Base-by-base conservation (phyloP, 2,329 filamentous ascomycete genomes). In the Botrytis hyacinthi region DNA sequence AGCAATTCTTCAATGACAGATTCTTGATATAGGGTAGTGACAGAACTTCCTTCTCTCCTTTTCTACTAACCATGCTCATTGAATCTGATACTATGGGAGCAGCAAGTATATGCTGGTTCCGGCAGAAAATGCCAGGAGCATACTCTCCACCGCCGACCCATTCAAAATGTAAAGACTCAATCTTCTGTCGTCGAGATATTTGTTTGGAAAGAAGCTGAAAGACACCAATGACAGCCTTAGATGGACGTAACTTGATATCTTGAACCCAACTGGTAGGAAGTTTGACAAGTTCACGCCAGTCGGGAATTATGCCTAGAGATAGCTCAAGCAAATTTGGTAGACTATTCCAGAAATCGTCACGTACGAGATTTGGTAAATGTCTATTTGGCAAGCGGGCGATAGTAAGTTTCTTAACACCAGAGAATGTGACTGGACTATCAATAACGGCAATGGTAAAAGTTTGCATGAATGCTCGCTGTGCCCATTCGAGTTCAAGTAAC, bases 141-240 rank as follows among this genome's bases (percentile, higher is more conserved):
- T 90, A 87, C 81, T 93, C 91, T 42, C 91, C 91, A 62, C 91
- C 91, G 70, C 87, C 88, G 9, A 87, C 83, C 87, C 90, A 93
- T 74, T 92, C 91, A 73, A 93, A 86, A 35, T 87, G 88, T 61
- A 93, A 82, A 44, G 82, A 86, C 73, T 85, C 87, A 76, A 93
- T 87, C 44, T 85, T 86, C 35, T 80, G 68, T 37, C 85, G 83
- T 59, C 77, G 77, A 29, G 84, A 83, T 54, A 91, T 84, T 73
- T 86, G 85, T 12, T 84, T 78, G 40, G 83, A 80, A 18, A 93
- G 82, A 7, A 91, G 81, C 10, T 80, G 78, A 78, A 86, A 87
- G 44, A 90, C 88, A n/a, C 82, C 82, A 40, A 81, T 76, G 2
- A 88, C 83, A 18, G 89, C 86, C 4, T 83, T 80, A 0, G 86